Percentiles rank a stretch among this genome's conserved stretches.
Conservation (phyloP, 805 yeast species). For the Saturnispora zaruensis region DNA sequence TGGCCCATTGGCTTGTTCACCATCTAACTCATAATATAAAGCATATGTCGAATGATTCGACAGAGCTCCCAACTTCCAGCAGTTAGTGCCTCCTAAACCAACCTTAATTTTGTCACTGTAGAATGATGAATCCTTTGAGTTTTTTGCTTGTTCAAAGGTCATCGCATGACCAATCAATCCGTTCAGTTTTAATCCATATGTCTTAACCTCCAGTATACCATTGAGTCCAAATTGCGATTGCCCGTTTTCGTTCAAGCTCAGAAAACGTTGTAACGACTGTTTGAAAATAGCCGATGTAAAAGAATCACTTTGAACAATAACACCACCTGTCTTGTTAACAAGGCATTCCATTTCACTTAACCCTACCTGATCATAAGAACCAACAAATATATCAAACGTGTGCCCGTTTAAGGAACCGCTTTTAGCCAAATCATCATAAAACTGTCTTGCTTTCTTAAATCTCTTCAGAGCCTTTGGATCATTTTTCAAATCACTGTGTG, state of each 20-base stretch:
- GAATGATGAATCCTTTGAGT: constrained; percentile 1
- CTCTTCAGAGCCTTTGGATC: constrained; percentile 32
- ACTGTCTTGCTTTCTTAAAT: constrained; percentile 37
- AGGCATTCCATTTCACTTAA: constrained; percentile 56
- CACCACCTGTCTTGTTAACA: constrained; percentile 53
- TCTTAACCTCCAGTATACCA: constrained; percentile 50
- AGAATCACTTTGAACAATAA: constrained; percentile 53
- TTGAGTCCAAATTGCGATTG: constrained; percentile 46
- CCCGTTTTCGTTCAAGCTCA: constrained; percentile 28
- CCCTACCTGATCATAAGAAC: constrained; percentile 64
- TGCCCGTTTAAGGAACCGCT: constrained; percentile 42
- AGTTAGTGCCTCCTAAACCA: constrained; percentile 46
- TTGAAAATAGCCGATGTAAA: constrained; percentile 61
- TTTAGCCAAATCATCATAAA: constrained; percentile 42
- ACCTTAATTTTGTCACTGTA: constrained; percentile 22
- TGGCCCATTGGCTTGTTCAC: constrained; percentile 9
- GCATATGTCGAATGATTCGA: constrained; percentile 53
- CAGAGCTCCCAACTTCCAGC: constrained; percentile 52
- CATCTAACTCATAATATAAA: constrained; percentile 43
- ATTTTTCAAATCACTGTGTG: constrained; percentile 52
- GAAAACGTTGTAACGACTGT: constrained; percentile 51
- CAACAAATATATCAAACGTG: constrained; percentile 49
- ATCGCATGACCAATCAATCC: constrained; percentile 60
- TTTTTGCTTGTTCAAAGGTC: constrained; percentile 27
- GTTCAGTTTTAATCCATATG: constrained; percentile 43